Conservation (phyloP, 768 basidiomycete genomes). For the Phlebiopsis flavidoalba region DNA sequence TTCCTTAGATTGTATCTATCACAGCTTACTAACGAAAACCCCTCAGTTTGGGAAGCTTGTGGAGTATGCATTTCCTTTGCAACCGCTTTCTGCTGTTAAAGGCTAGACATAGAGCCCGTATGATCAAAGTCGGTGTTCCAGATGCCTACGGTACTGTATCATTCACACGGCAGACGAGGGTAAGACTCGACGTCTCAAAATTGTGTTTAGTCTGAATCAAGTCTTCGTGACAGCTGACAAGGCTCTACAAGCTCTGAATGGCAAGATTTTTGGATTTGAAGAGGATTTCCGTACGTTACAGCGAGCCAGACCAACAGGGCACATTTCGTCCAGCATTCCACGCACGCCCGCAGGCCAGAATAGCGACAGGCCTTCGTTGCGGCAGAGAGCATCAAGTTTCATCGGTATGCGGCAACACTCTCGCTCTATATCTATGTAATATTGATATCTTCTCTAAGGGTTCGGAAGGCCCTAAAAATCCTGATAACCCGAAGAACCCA, state of each 20-base stretch:
- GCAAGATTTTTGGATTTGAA: background rate
- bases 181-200: background rate
- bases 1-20: too few species aligned
- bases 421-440: background rate
- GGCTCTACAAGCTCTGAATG: slow-evolving; percentile 1
- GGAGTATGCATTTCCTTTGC: background rate
- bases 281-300: slow-evolving; percentile 1
- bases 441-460: background rate
- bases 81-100: background rate
- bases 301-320: slow-evolving; percentile 4
- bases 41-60: background rate
- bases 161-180: background rate
- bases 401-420: background rate
- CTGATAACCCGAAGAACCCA: background rate
- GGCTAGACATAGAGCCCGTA: background rate
- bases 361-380: background rate
- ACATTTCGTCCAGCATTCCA: background rate
- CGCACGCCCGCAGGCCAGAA: background rate
- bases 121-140: background rate
- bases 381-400: background rate
- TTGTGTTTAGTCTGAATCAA: background rate
- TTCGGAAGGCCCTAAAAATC: background rate
- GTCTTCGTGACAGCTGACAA: background rate
- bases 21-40: background rate
- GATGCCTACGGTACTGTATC: background rate